phyloP scores from a whole-genome alignment of 2,329 filamentous ascomycete genomes.

The Dryadomyces sulphureus region DNA sequence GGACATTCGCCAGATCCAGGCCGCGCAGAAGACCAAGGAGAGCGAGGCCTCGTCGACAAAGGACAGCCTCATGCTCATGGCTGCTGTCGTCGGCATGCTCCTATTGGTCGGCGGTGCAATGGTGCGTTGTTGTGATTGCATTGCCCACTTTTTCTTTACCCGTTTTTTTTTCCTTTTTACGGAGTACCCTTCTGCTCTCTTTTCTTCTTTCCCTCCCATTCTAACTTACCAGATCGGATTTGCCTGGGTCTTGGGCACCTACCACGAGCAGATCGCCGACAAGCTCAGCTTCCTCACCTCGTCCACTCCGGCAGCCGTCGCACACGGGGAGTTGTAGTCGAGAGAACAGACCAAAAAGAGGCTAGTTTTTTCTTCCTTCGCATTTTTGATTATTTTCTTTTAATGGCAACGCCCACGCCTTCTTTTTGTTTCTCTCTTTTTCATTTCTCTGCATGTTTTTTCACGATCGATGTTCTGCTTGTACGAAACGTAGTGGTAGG shows the following conservation, averaged over 20 bases:
- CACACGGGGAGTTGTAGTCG: constrained; percentile 19
- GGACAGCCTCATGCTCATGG: constrained; percentile 51
- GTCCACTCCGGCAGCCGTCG: constrained; percentile 3
- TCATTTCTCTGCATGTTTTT: not conserved
- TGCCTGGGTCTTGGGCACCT: constrained; percentile 69
- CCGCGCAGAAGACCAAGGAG: constrained; percentile 22
- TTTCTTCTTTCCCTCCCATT: not conserved
- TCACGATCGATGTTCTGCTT: not conserved
- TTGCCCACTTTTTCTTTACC: too few relatives aligned
- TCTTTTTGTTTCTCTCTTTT: not conserved
- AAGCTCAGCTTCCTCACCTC: constrained; percentile 10
- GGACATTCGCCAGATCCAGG: constrained; percentile 45
- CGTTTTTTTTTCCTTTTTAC: too few relatives aligned
- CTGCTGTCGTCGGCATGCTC: constrained; percentile 54
- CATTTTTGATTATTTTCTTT: not conserved
- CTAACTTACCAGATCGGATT: constrained; percentile 47
- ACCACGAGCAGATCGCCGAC: constrained; percentile 57
- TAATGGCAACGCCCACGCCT: not conserved
- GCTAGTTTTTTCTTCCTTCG: not conserved
- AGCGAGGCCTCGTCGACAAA: constrained; percentile 35
- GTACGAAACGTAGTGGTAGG: not conserved
- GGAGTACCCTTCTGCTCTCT: not conserved
- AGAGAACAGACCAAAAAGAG: too few relatives aligned
- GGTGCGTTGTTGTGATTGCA: too few relatives aligned
- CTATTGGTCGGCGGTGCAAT: constrained; percentile 58